Base-by-base conservation (phyloP, 2,329 filamentous ascomycete species). In the Hypoxylon sp. region DNA sequence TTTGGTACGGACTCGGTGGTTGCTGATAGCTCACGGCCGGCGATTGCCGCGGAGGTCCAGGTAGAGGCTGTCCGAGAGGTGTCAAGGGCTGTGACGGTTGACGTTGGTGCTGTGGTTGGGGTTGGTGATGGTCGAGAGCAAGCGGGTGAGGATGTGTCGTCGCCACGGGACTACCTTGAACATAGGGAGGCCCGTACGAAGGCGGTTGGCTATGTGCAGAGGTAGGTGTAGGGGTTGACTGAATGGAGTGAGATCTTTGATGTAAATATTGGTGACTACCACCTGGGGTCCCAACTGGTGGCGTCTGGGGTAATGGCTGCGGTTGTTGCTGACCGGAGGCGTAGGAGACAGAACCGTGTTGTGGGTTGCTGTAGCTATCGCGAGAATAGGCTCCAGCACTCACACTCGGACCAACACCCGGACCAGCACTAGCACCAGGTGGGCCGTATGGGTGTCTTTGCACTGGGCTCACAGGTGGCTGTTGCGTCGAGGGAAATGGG, bases 1-100 rank as follows among this genome's bases (percentile, higher is more conserved):
- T 86, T 74, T 88, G 86, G 75, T 88, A 89, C n/a, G 88, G 87
- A 74, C 88, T 90, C 14, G 85, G 79, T 42, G 87, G 87, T 70
- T 86, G 87, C 67, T 75, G 74, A 80, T 78, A 78, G 83, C 85
- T 70, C 74, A 74, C 51, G 53, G 77, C 73, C 47, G 84, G 80
- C 58, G 84, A 79, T 72, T 84, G 83, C 69, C 83, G 80, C 71
- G 82, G 82, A 44, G 63, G 67, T 22, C 79, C 76, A 22, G 82
- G 79, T 71, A 85, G 74, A 62, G 86, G 86, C 48, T 83, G 84
- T 5, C 85, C 86, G 46, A 86, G 79, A 53, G 87, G 87, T 13
- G 87, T 83, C 10, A 84, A 81, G 42, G 86, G 86, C 73, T 88
- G 86, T 13, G 86, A 87, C n/a, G 80, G 80, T 64, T 85, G 85